Conservation (phyloP, 1,284 basidiomycete species). For the Trametes hirsuta region DNA sequence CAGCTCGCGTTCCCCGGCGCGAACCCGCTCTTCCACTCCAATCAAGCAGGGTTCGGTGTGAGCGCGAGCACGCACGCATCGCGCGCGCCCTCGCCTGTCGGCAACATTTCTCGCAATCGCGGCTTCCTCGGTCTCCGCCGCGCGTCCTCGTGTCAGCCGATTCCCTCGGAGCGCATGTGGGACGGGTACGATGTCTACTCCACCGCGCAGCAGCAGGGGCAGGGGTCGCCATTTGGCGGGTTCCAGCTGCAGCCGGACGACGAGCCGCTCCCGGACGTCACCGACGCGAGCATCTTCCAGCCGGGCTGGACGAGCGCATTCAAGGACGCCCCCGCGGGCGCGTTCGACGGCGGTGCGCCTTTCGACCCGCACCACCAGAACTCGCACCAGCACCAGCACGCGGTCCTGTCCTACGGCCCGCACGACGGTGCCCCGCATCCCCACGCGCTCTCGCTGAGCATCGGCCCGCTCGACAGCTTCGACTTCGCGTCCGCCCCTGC, state of each 20-base stretch:
- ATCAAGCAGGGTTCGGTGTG: constrained; percentile 16
- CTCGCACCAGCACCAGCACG: constrained; percentile 8
- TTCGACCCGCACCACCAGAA: constrained; percentile 15
- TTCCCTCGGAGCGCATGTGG: constrained; percentile 28
- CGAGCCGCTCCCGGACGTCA: constrained; percentile 54
- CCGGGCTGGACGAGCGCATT: constrained; percentile 38
- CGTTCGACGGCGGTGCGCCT: constrained; percentile 28
- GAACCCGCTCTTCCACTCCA: constrained; percentile 12
- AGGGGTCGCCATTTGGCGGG: constrained; percentile 28
- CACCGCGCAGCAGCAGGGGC: constrained; percentile 3
- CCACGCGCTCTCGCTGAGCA: constrained; percentile 20
- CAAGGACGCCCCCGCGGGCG: constrained; percentile 37
- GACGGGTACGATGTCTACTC: constrained; percentile 18
- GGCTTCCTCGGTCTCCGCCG: constrained; percentile 43
- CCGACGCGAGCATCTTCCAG: constrained; percentile 51
- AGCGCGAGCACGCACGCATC: constrained; percentile 36
- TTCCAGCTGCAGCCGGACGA: constrained; percentile 41
- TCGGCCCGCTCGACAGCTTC: constrained; percentile 23
- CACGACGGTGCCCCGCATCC: constrained; percentile 26
- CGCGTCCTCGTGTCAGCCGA: constrained; percentile 43
- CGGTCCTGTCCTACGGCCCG: constrained; percentile 27
- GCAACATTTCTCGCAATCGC: constrained; percentile 46
- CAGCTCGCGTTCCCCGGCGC: constrained; percentile 13
- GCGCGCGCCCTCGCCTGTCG: constrained; percentile 46
- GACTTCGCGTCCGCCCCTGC: constrained; percentile 13